phyloP scores from a whole-genome alignment of 768 basidiomycete genomes.

The Lactarius sanguifluus region DNA sequence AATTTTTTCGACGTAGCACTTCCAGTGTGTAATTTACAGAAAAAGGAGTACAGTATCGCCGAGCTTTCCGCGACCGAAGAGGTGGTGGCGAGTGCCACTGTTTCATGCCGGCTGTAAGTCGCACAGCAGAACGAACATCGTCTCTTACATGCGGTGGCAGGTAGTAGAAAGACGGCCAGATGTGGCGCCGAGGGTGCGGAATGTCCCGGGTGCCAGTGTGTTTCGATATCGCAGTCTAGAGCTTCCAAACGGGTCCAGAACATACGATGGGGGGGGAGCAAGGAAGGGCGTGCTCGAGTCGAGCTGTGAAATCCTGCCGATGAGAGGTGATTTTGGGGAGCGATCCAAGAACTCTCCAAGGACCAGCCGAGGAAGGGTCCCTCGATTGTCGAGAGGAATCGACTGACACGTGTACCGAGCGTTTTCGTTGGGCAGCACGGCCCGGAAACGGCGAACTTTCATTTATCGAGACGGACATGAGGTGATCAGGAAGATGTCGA shows the following conservation, averaged over 20 bases:
- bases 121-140: constrained; percentile 4
- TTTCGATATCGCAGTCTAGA: not conserved
- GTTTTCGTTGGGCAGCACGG: constrained; percentile 1
- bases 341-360: constrained; percentile 7
- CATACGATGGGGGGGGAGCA: constrained; percentile 12
- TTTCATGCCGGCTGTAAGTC: constrained; percentile 27
- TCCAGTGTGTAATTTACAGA: not conserved
- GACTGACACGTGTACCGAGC: constrained; percentile 15
- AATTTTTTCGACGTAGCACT: not conserved
- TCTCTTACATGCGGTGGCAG: constrained; percentile 17
- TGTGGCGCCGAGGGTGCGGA: constrained; percentile 16
- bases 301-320: not conserved
- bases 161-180: not conserved
- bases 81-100: constrained; percentile 3
- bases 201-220: constrained; percentile 2
- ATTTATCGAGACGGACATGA: constrained; percentile 20
- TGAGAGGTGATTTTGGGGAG: not conserved
- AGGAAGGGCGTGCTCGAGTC: not conserved
- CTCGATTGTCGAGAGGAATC: constrained; percentile 7
- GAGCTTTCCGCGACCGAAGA: constrained; percentile 17
- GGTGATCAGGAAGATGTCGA: constrained; percentile 16
- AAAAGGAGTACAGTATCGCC: not conserved
- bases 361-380: constrained; percentile 12
- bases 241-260: not conserved
- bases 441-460: constrained; percentile 13